Percentiles rank a stretch among this genome's conserved stretches.
Evolutionary conservation across 2,329 filamentous ascomycete genomes (phyloP).

Genomic region (Cladosporium sp.): DNA sequence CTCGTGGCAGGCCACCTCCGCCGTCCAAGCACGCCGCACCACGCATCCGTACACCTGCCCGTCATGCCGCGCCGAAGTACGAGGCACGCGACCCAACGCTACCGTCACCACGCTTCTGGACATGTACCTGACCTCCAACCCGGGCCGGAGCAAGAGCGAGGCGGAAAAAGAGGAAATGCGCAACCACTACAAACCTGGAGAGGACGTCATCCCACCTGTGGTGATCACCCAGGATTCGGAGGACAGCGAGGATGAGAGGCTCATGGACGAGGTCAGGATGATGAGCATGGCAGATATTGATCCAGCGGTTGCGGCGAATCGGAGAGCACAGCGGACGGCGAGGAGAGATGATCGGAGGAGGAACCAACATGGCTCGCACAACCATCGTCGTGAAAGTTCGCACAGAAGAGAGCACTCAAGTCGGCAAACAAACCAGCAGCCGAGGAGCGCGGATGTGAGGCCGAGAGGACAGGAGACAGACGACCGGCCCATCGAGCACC

Average conservation of each 20-base stretch:
- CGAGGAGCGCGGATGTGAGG: constrained; percentile 13
- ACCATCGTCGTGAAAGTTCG: background rate
- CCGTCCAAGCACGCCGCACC: constrained; percentile 42
- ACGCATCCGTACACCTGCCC: constrained; percentile 74
- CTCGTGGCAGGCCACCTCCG: constrained; percentile 62
- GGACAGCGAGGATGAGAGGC: constrained; percentile 54
- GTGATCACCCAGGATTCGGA: constrained; percentile 48
- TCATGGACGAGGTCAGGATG: constrained; percentile 66
- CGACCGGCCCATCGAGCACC: constrained; percentile 62
- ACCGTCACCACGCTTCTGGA: constrained; percentile 84
- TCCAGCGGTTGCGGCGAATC: constrained; percentile 14
- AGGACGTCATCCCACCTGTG: constrained; percentile 66
- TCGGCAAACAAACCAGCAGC: constrained; percentile 14
- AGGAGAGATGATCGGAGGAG: constrained; percentile 12
- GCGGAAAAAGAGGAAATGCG: constrained; percentile 72
- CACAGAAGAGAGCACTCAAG: constrained; percentile 15
- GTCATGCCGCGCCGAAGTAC: constrained; percentile 79
- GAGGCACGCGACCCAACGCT: constrained; percentile 83
- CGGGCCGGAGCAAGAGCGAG: constrained; percentile 61
- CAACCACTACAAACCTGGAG: constrained; percentile 71
- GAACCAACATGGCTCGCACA: constrained; percentile 6
- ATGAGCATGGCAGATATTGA: constrained; percentile 65
- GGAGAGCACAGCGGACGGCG: constrained; percentile 8
- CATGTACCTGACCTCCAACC: constrained; percentile 76
- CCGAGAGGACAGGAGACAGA: constrained; percentile 18